Conservation (phyloP, 192 early-diverging fungal genomes). For the Chytriomyces hyalinus region DNA sequence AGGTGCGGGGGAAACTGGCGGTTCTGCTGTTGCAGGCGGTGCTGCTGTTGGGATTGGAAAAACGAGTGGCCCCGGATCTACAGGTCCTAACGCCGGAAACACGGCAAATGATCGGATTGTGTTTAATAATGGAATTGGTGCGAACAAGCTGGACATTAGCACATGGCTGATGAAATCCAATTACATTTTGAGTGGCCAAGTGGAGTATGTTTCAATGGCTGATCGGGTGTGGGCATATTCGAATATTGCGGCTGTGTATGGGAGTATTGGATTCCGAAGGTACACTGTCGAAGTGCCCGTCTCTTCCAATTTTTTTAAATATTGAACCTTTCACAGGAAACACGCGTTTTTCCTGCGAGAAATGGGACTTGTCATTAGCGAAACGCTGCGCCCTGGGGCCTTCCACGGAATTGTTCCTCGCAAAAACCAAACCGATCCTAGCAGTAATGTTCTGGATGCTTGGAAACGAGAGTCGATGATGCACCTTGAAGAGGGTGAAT, state of each 20-base stretch:
- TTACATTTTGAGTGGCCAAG: constrained; percentile 41
- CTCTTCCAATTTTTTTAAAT: too few relatives aligned
- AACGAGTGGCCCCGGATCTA: constrained; percentile 22
- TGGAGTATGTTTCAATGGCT: constrained; percentile 60
- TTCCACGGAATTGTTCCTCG: background rate
- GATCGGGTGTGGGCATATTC: constrained; percentile 65
- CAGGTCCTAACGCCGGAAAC: background rate
- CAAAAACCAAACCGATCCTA: background rate
- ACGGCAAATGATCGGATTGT: constrained; percentile 40
- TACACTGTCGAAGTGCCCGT: background rate
- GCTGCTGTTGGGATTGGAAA: constrained; percentile 30
- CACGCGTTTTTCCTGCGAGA: constrained; percentile 76
- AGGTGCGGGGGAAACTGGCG: background rate
- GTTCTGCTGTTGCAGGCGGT: background rate
- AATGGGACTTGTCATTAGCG: constrained; percentile 49
- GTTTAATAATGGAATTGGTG: constrained; percentile 47
- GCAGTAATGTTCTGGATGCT: constrained; percentile 3
- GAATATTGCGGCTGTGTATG: constrained; percentile 64
- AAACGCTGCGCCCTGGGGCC: constrained; percentile 24
- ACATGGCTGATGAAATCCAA: constrained; percentile 68
- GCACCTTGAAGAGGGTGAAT: constrained; percentile 19
- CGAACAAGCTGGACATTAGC: constrained; percentile 58
- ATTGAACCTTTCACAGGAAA: constrained; percentile 47
- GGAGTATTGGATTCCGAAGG: constrained; percentile 56
- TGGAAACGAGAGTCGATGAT: constrained; percentile 20